phyloP scores from a whole-genome alignment of 2,329 filamentous ascomycete genomes.

The Sclerotinia minor region DNA sequence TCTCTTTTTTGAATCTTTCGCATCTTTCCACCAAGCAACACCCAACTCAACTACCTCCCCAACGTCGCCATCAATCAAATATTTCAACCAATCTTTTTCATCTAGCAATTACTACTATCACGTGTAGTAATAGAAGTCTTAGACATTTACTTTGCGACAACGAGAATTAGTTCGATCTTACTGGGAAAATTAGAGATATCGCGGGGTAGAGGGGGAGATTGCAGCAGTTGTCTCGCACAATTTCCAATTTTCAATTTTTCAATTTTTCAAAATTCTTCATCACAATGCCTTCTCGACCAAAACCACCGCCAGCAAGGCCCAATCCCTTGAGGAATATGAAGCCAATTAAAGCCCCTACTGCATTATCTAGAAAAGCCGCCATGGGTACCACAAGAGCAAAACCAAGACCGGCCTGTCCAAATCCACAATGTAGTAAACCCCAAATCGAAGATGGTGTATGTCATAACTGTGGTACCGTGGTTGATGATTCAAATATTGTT shows the following conservation, averaged over 20 bases:
- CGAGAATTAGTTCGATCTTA: neutral
- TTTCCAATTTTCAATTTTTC: constrained; percentile 18
- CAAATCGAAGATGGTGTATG: constrained; percentile 70
- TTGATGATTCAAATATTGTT: constrained; percentile 86
- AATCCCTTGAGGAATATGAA: constrained; percentile 33
- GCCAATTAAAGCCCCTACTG: constrained; percentile 32
- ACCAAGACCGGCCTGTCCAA: constrained; percentile 50
- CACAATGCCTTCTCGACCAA: constrained; percentile 4
- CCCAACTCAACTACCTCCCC: constrained; percentile 14
- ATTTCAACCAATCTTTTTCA: constrained; percentile 17
- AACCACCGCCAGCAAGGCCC: constrained; percentile 20
- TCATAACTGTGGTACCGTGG: constrained; percentile 78
- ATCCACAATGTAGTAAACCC: constrained; percentile 60
- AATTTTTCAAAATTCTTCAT: neutral
- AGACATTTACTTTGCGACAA: neutral
- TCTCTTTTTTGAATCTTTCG: neutral
- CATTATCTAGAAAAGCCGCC: constrained; percentile 31
- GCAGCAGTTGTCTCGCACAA: neutral
- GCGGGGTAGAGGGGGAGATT: constrained; percentile 26
- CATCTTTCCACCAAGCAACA: neutral
- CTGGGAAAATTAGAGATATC: neutral
- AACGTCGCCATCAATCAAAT: constrained; percentile 1
- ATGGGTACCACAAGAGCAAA: constrained; percentile 25
- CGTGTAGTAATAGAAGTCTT: constrained; percentile 12
- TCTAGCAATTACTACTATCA: constrained; percentile 17